Evolutionary conservation across 2,329 filamentous ascomycete species (phyloP).

Genomic region (Phyllosticta capitalensis): DNA sequence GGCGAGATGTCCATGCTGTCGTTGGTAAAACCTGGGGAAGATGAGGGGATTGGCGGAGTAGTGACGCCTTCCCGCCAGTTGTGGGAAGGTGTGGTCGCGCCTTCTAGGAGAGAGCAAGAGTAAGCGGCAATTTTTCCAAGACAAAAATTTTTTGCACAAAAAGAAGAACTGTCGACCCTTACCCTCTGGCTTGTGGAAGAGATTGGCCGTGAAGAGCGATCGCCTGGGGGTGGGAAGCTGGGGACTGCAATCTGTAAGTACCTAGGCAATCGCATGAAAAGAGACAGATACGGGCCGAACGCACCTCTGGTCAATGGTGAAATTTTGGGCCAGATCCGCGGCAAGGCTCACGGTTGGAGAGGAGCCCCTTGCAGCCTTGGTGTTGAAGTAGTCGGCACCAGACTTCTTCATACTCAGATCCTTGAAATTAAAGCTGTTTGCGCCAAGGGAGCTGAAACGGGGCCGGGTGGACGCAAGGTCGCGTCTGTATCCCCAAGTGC

Average conservation of each 20-base stretch:
- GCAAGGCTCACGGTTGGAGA: constrained; percentile 87
- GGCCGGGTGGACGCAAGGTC: constrained; percentile 46
- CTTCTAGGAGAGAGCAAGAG: constrained; percentile 25
- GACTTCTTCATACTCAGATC: constrained; percentile 62
- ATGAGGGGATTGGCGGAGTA: constrained; percentile 75
- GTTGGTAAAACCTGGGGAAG: constrained; percentile 61
- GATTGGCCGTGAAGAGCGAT: constrained; percentile 69
- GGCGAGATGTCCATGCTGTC: constrained; percentile 93
- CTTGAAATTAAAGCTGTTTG: constrained; percentile 66
- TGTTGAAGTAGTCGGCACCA: constrained; percentile 69
- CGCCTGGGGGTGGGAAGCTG: constrained; percentile 74
- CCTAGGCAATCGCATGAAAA: constrained; percentile 14
- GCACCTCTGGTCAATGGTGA: constrained; percentile 91
- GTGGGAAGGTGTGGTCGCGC: constrained; percentile 35
- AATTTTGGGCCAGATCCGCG: constrained; percentile 92
- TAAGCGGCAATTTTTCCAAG: constrained; percentile 21
- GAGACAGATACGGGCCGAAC: constrained; percentile 21
- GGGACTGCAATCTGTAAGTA: constrained; percentile 54
- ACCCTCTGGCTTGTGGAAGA: constrained; percentile 50
- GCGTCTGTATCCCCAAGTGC: constrained; percentile 52
- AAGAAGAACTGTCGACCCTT: constrained; percentile 44
- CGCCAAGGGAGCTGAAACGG: constrained; percentile 47
- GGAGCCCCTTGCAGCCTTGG: constrained; percentile 69
- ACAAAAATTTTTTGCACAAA: no score
- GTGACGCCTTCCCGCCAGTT: constrained; percentile 57